These are phyloP conservation scores for Talaromyces funiculosus DNA, from an alignment of 2,329 filamentous ascomycete genomes.

Conservation along the genomic window DNA sequence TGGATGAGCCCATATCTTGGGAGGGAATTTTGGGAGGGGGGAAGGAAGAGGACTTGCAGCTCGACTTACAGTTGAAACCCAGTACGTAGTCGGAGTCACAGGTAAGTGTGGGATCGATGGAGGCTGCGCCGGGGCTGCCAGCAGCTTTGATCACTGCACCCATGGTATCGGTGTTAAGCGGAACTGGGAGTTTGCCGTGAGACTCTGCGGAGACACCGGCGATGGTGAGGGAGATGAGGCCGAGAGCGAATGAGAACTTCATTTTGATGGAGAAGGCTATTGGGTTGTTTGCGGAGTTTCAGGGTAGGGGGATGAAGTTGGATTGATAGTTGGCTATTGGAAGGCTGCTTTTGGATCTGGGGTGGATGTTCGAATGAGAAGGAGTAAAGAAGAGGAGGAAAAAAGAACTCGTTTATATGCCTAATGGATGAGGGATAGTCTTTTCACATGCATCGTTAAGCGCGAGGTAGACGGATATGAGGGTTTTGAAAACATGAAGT, in stretches of 20 bases:
- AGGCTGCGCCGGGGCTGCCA: neutral
- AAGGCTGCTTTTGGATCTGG: neutral
- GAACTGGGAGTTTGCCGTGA: neutral
- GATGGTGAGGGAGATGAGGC: neutral
- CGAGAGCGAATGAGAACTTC: neutral
- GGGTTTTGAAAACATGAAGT: no score
- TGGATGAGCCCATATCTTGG: no score
- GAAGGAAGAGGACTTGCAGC: neutral
- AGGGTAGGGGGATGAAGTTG: neutral
- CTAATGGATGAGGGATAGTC: neutral
- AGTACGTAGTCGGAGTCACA: neutral
- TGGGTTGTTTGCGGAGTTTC: neutral
- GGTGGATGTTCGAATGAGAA: neutral
- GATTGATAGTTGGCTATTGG: neutral
- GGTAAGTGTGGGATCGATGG: neutral
- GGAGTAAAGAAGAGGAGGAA: neutral
- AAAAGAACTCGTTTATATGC: neutral
- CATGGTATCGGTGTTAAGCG: neutral
- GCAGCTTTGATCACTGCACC: neutral
- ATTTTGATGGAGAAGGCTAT: neutral
- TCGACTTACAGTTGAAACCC: neutral
- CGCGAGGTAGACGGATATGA: no score
- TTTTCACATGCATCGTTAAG: neutral
- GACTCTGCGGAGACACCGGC: neutral
- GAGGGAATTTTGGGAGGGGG: no score